Percentiles rank a stretch among this genome's conserved stretches.
Conservation (phyloP, 805 yeast species). For the Yarrowia sp. region DNA sequence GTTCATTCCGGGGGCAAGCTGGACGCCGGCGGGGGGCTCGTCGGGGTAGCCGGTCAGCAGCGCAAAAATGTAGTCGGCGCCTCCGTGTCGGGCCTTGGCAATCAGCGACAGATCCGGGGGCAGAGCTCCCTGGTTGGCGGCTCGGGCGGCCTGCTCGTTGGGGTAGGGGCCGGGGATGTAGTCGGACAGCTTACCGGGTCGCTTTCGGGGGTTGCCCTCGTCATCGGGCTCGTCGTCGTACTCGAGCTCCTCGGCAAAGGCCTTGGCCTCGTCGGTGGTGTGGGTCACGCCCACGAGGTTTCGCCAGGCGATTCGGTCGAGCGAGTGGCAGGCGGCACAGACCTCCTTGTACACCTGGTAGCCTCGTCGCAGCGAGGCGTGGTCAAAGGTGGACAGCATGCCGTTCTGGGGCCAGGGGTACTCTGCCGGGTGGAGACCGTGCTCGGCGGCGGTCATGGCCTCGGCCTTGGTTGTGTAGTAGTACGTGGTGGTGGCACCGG, state of each 20-base stretch:
- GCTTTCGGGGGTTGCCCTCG: conserved; percentile 96
- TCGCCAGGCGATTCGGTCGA: conserved; percentile 98
- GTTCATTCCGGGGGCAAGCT: conserved; percentile 90
- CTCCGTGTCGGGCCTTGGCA: conserved; percentile 99
- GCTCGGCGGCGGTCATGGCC: conserved; percentile 99
- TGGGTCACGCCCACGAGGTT: conserved; percentile 96
- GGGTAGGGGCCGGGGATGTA: conserved; percentile 93
- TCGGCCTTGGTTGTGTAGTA: conserved; percentile 85
- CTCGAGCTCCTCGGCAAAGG: conserved; percentile 94
- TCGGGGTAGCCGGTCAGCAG: conserved; percentile 98
- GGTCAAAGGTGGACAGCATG: conserved; percentile 84
- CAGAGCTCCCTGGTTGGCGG: conserved; percentile 98
- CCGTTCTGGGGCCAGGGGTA: conserved; percentile 95
- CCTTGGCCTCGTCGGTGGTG: conserved; percentile 86
- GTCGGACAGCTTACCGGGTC: conserved; percentile 98
- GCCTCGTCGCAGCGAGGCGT: conserved; percentile 96
- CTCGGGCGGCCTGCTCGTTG: conserved; percentile 99
- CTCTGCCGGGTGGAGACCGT: conserved; percentile 95
- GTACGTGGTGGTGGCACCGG: conserved; percentile 74
- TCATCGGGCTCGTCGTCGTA: conserved; percentile 96
- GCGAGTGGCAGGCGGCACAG: conserved; percentile 98
- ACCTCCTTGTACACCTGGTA: conserved; percentile 98
- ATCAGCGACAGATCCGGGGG: conserved; percentile 98
- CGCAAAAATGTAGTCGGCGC: conserved; percentile 91
- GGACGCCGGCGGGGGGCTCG: conserved; percentile 97